These are phyloP conservation scores for Rhizopogon salebrosus DNA, from an alignment of 768 basidiomycete genomes.

Conservation along the genomic window DNA sequence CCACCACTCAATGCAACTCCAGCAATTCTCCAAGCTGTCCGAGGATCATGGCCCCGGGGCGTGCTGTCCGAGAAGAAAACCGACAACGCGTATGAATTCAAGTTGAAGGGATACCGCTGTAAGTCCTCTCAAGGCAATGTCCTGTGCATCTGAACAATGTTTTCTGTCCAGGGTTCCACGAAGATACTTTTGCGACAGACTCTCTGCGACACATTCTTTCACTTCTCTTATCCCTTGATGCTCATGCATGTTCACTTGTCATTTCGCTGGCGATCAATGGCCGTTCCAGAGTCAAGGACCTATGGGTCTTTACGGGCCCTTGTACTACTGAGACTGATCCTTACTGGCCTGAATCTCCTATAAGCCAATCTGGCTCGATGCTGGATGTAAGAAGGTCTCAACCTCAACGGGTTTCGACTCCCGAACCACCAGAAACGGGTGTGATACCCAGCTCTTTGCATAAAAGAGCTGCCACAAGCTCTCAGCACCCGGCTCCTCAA, in stretches of 20 bases:
- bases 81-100: conserved; percentile 72
- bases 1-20: conserved; percentile 76
- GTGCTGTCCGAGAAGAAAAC: conserved; percentile 76
- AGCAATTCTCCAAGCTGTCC: conserved; percentile 75
- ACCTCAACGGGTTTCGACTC: conserved; percentile 27
- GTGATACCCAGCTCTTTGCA: conserved; percentile 24
- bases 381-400: conserved; percentile 32
- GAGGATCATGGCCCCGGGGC: conserved; percentile 74
- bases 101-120: conserved; percentile 80
- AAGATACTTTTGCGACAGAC: conserved; percentile 70
- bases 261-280: conserved; percentile 68
- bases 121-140: conserved; percentile 20
- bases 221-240: conserved; percentile 61
- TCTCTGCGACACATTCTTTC: conserved; percentile 68
- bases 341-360: conserved; percentile 28
- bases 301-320: conserved; percentile 73
- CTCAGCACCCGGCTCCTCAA: conserved; percentile 21
- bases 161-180: conserved; percentile 60
- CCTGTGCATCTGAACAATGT: conserved; percentile 13
- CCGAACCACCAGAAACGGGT: conserved; percentile 21
- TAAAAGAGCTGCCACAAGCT: conserved; percentile 23
- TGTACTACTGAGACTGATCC: conserved; percentile 27
- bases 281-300: conserved; percentile 68
- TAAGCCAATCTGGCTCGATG: conserved; percentile 31
- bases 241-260: conserved; percentile 61